phyloP scores from a whole-genome alignment of 129 eudicot genomes.

The Kitagawia praeruptora region DNA sequence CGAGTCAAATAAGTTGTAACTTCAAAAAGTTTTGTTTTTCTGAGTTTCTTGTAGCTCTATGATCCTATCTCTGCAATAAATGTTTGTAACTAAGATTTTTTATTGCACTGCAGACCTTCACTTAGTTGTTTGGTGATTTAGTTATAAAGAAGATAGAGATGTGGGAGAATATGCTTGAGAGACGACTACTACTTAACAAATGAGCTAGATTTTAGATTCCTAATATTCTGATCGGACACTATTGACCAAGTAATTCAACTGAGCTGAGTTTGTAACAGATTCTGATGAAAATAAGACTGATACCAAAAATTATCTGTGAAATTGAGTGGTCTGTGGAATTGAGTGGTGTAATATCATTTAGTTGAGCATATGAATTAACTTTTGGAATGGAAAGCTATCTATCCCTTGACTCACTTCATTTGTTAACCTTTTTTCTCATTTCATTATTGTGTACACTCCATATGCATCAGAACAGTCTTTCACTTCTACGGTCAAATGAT shows the following conservation, averaged over 20 bases:
- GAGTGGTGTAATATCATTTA: background rate
- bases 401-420: background rate
- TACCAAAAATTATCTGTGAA: background rate
- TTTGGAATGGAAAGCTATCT: background rate
- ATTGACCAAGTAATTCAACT: background rate
- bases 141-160: background rate
- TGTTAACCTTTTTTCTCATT: background rate
- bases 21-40: too few species aligned
- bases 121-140: background rate
- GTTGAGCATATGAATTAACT: background rate
- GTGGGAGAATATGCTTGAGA: background rate
- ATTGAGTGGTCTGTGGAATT: background rate
- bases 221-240: background rate
- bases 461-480: background rate
- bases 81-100: background rate
- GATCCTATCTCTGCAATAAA: background rate
- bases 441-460: background rate
- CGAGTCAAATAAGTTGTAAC: background rate
- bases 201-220: background rate
- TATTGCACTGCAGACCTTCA: background rate
- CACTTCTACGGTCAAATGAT: background rate
- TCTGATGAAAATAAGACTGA: background rate
- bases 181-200: background rate
- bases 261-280: background rate
- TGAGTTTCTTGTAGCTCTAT: background rate